Evolutionary conservation across 371 early-diverging fungal species (phyloP).

Genomic region (Basidiobolus meristosporus): DNA sequence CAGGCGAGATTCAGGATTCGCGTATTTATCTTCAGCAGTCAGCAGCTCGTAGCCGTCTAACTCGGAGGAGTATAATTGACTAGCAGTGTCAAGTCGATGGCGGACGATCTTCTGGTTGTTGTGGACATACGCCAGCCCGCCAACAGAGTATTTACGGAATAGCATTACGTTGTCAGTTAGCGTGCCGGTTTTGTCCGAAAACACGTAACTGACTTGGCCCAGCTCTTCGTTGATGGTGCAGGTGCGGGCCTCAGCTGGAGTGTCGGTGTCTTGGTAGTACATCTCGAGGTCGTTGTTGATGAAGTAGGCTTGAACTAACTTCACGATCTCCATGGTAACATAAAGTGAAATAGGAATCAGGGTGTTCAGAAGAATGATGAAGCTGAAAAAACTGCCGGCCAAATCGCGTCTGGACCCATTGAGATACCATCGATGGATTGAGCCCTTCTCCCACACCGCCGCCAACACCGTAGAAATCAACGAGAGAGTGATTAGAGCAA

Average conservation of each 20-base stretch:
- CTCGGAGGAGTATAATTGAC: too few species aligned
- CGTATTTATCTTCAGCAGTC: too few species aligned
- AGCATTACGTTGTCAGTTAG: conserved; percentile 41
- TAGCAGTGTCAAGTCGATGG: not conserved
- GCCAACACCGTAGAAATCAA: conserved; percentile 17
- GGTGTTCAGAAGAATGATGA: conserved; percentile 58
- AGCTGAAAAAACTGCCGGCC: conserved; percentile 52
- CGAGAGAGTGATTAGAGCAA: conserved; percentile 24
- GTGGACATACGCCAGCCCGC: conserved; percentile 5
- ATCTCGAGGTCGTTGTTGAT: conserved; percentile 1
- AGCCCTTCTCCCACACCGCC: not conserved
- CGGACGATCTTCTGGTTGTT: too few species aligned
- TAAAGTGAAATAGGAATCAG: conserved; percentile 3
- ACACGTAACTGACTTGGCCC: conserved; percentile 13
- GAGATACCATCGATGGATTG: too few species aligned
- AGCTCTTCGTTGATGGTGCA: conserved; percentile 1
- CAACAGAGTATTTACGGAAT: conserved; percentile 21
- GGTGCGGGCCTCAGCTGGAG: conserved; percentile 1
- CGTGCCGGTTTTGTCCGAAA: conserved; percentile 56
- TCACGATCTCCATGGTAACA: not conserved
- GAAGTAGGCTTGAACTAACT: conserved; percentile 2
- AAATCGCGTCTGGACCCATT: too few species aligned
- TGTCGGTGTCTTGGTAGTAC: conserved; percentile 39
- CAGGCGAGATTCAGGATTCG: too few species aligned
- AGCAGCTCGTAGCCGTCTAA: too few species aligned